Base-by-base conservation (phyloP, 208 protist species). In the Wallacemonas collosoma region DNA sequence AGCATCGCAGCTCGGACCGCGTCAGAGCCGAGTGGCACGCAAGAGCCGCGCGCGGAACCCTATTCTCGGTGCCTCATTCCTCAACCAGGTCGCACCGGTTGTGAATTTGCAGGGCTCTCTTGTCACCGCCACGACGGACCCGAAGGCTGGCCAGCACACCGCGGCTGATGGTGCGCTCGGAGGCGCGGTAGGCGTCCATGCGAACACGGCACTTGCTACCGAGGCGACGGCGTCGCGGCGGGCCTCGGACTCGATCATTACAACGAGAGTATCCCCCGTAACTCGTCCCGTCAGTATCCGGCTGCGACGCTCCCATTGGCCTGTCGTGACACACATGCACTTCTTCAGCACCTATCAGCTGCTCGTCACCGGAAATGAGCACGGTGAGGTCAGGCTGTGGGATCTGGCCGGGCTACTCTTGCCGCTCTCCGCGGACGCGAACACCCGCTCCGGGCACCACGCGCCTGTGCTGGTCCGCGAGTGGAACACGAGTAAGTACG, bases 351-450 rank as follows among this genome's bases (percentile, higher is more conserved):
- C 3, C 3, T 47, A 74, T 17, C 50, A 68, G 35, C 57, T 79
- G 7, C 68, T 88, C 63, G 69, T 66, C 35, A 85, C 80, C 6
- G 74, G 62, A 2, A 79, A 82, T 62, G 75, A 81, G 50, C 43
- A 62, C 2, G 79, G 83, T 35, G 36, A 72, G 12, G 55, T 88
- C 26, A 47, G 68, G 8, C 0, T 86, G 11, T 88, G 83, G 83
- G 80, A 88, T 50, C 51, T 88, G 11, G 2, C 14, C 6, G 67
- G 71, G 3, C 57, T 26, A 26, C 26, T 75, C 14, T 36, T 84
- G 4, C 38, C 43, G 26, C 8, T 48, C 26, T 11, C 5, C 11
- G 36, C 63, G 8, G 43, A 11, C 17, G 45, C 39, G 57, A 45
- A 50, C 14, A 9, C 5, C 8, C 51, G 35, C 2, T n/a, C 44